phyloP scores from a whole-genome alignment of 306 rosid species.

The Cucurbita moschata region DNA sequence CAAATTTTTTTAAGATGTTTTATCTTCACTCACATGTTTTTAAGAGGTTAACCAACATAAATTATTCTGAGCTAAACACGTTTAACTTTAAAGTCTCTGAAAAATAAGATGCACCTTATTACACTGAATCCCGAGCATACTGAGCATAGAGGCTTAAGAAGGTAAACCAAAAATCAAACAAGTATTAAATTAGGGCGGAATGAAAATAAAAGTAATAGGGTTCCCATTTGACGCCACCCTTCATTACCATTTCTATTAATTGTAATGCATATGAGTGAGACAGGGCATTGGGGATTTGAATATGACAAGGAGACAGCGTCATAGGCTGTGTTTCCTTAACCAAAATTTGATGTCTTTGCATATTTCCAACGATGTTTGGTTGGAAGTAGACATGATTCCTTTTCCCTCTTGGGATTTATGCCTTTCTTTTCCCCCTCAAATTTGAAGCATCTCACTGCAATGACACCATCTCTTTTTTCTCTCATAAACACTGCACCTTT shows the following conservation, averaged over 20 bases:
- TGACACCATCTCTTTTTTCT: not conserved
- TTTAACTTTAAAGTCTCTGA: too few species aligned
- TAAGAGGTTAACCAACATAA: too few species aligned
- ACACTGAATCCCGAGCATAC: too few species aligned
- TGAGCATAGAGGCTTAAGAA: too few species aligned
- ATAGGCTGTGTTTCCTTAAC: not conserved
- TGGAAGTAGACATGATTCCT: not conserved
- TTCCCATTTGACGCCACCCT: not conserved
- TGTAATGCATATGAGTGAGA: not conserved
- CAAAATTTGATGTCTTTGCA: conserved; percentile 1
- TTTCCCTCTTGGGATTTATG: not conserved
- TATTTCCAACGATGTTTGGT: not conserved
- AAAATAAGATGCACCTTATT: too few species aligned
- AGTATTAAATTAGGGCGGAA: too few species aligned
- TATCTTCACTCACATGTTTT: too few species aligned
- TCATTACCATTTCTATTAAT: not conserved
- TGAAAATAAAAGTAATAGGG: too few species aligned
- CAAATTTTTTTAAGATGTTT: too few species aligned
- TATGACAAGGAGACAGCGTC: not conserved
- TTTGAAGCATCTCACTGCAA: not conserved
- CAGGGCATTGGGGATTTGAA: not conserved
- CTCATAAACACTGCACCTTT: not conserved
- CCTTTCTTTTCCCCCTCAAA: not conserved
- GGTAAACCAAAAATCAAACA: too few species aligned
- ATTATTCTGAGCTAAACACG: too few species aligned